Conservation (phyloP, 2,329 filamentous ascomycete genomes). For the Scedosporium boydii region DNA sequence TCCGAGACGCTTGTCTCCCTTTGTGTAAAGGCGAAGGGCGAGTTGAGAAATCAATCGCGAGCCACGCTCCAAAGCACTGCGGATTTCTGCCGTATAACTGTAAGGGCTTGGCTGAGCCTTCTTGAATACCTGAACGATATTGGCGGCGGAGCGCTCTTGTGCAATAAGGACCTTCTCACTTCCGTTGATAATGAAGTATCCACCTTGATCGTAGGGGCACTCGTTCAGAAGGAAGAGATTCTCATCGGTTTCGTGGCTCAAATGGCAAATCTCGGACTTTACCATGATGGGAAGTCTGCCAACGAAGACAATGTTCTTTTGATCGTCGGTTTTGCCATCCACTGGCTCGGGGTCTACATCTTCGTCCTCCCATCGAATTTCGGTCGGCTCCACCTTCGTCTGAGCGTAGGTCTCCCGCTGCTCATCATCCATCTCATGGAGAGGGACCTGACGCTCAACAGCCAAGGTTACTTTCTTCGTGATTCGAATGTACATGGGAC, state of each 20-base stretch:
- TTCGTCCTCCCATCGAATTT: conserved; percentile 48
- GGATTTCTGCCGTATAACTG: conserved; percentile 89
- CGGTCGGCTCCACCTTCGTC: conserved; percentile 49
- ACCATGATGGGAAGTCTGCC: conserved; percentile 97
- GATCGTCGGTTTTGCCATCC: conserved; percentile 35
- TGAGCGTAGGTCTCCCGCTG: conserved; percentile 45
- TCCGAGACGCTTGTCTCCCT: conserved; percentile 59
- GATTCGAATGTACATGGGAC: conserved; percentile 83
- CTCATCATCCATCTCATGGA: conserved; percentile 59
- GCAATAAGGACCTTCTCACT: conserved; percentile 98
- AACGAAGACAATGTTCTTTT: conserved; percentile 73
- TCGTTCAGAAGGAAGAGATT: conserved; percentile 88
- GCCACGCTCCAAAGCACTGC: conserved; percentile 92
- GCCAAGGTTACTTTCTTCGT: conserved; percentile 77
- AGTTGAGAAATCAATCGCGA: conserved; percentile 90
- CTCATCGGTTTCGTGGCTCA: conserved; percentile 75
- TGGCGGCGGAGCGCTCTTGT: conserved; percentile 93
- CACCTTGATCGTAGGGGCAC: conserved; percentile 95
- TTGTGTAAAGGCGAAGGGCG: conserved; percentile 80
- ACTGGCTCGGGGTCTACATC: conserved; percentile 35
- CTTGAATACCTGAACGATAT: conserved; percentile 98
- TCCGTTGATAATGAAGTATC: conserved; percentile 98
- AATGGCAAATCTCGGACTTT: conserved; percentile 89
- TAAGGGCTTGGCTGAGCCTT: conserved; percentile 90
- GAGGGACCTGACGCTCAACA: conserved; percentile 59